Percentiles rank a stretch among this genome's conserved stretches.
Evolutionary conservation across 2,329 filamentous ascomycete genomes (phyloP).

Genomic region (Exophiala sp.): DNA sequence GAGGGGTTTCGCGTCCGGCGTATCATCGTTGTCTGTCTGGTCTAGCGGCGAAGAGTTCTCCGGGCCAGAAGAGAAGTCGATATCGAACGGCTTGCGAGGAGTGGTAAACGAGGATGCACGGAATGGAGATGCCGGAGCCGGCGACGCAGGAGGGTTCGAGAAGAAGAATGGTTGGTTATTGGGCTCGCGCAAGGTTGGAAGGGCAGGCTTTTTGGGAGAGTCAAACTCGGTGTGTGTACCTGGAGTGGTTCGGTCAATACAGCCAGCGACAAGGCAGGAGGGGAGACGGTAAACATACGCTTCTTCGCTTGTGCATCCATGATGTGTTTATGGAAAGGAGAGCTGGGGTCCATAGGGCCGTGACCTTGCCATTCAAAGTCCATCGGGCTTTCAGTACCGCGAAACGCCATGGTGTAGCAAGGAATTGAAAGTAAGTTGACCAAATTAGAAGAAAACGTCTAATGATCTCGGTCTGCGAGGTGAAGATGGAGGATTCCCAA

Average conservation of each 20-base stretch:
- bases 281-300: conserved; percentile 33
- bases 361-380: conserved; percentile 47
- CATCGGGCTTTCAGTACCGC: conserved; percentile 44
- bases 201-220: conserved; percentile 45
- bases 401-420: conserved; percentile 24
- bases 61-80: conserved; percentile 45
- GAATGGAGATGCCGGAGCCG: conserved; percentile 34
- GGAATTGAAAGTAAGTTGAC: background rate
- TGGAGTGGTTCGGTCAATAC: conserved; percentile 25
- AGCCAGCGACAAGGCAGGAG: background rate
- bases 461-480: background rate
- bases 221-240: conserved; percentile 40
- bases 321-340: conserved; percentile 45
- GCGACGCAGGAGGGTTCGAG: conserved; percentile 34
- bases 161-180: conserved; percentile 48
- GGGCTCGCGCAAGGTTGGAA: conserved; percentile 45
- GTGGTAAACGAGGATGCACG: conserved; percentile 44
- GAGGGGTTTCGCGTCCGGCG: conserved; percentile 37
- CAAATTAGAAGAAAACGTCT: background rate
- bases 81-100: conserved; percentile 41
- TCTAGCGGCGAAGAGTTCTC: conserved; percentile 44
- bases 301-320: conserved; percentile 38
- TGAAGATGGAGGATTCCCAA: background rate
- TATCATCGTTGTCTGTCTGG: conserved; percentile 45
- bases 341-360: conserved; percentile 42